Conservation (phyloP, 805 yeast species). For the Myxozyma vanderwaltii region DNA sequence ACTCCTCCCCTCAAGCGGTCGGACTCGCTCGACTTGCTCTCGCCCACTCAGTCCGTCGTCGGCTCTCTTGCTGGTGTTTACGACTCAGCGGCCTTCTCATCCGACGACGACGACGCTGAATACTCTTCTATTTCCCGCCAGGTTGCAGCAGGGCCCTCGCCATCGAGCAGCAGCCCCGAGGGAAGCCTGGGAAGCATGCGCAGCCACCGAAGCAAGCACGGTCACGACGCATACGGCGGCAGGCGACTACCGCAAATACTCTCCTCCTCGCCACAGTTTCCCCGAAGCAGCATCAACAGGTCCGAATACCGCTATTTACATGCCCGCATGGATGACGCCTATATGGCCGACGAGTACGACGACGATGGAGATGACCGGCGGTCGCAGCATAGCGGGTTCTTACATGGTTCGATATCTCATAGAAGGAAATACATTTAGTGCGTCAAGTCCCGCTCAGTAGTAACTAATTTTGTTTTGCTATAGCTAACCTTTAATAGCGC, state of each 20-base stretch:
- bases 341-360: background rate
- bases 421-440: conserved; percentile 32
- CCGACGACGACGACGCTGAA: conserved; percentile 29
- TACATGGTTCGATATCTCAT: conserved; percentile 17
- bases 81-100: conserved; percentile 21
- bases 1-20: conserved; percentile 18
- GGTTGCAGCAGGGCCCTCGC: conserved; percentile 16
- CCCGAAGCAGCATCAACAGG: conserved; percentile 25
- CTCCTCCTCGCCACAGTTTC: conserved; percentile 15
- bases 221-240: conserved; percentile 5
- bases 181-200: conserved; percentile 4
- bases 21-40: conserved; percentile 31
- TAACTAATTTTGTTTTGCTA: background rate
- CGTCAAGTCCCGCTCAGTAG: background rate
- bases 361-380: conserved; percentile 8
- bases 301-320: conserved; percentile 32
- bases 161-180: background rate
- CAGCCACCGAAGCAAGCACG: background rate
- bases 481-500: conserved; percentile 39
- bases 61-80: conserved; percentile 20
- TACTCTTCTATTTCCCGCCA: conserved; percentile 18
- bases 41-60: conserved; percentile 30
- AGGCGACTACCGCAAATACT: conserved; percentile 17
- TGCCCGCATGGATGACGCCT: conserved; percentile 19
- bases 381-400: conserved; percentile 9